These are phyloP conservation scores for Lachnellula willkommii DNA, from an alignment of 2,329 filamentous ascomycete genomes.

Conservation along the genomic window DNA sequence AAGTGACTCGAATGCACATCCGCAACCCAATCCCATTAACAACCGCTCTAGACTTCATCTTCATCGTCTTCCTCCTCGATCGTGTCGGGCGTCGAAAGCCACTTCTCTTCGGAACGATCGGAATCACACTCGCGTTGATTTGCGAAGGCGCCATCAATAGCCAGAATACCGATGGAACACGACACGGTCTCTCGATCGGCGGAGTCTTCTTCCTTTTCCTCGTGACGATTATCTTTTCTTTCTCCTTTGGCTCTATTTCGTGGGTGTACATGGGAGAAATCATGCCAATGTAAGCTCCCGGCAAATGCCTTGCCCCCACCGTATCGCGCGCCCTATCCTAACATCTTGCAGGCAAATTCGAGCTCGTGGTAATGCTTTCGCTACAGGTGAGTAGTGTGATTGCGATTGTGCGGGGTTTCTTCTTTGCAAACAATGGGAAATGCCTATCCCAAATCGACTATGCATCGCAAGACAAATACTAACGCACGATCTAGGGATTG, in stretches of 20 bases:
- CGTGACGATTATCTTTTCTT: conserved; percentile 53
- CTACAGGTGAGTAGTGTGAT: conserved; percentile 34
- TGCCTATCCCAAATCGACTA: too few species aligned
- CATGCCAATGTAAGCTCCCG: background rate
- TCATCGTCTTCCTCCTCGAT: conserved; percentile 53
- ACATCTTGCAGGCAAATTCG: conserved; percentile 64
- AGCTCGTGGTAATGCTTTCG: conserved; percentile 51
- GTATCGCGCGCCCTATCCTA: conserved; percentile 53
- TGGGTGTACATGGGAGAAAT: conserved; percentile 32
- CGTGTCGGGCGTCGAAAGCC: conserved; percentile 47
- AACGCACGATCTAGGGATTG: conserved; percentile 33
- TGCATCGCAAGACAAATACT: too few species aligned
- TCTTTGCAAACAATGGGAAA: too few species aligned
- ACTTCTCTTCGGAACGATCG: conserved; percentile 47
- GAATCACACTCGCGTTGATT: conserved; percentile 51
- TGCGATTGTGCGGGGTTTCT: too few species aligned
- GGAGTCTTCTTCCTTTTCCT: conserved; percentile 63
- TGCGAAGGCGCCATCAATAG: conserved; percentile 56
- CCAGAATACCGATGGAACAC: conserved; percentile 38
- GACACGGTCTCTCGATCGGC: conserved; percentile 47
- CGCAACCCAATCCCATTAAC: background rate
- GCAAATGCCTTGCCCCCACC: too few species aligned
- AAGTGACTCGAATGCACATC: conserved; percentile 1
- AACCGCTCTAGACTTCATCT: conserved; percentile 45
- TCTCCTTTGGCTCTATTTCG: conserved; percentile 54